A percentile compares a stretch with the other conserved stretches of the same genome.
phyloP scores from a whole-genome alignment of 495 filamentous ascomycete species.

The Saxispiralis lemnorum region DNA sequence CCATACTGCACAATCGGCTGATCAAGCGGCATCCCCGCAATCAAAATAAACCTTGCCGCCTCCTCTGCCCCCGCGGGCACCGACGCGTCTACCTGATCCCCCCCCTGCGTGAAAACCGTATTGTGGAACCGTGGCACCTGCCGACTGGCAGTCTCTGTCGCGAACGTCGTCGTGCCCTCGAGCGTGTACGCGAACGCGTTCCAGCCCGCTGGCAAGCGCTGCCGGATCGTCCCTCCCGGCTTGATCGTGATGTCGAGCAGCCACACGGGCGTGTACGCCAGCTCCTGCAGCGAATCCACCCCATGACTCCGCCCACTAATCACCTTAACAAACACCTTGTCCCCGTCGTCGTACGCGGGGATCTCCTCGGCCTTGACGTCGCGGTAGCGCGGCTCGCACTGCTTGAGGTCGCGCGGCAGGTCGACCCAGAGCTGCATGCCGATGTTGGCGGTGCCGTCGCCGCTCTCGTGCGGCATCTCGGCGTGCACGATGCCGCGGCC shows the following conservation, averaged over 20 bases:
- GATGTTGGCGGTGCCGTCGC: conserved; percentile 59
- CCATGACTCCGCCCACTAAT: conserved; percentile 73
- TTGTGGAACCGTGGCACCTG: conserved; percentile 61
- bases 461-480: conserved; percentile 78
- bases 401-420: conserved; percentile 62
- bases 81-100: conserved; percentile 52
- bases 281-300: conserved; percentile 66
- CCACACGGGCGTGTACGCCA: conserved; percentile 94
- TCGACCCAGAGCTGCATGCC: conserved; percentile 95
- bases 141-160: conserved; percentile 36
- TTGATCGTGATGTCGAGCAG: conserved; percentile 68
- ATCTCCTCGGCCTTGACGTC: conserved; percentile 66
- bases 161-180: conserved; percentile 50
- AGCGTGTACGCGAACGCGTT: conserved; percentile 81
- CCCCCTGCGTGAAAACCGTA: conserved; percentile 69
- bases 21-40: conserved; percentile 73
- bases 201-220: conserved; percentile 64
- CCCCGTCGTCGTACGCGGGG: conserved; percentile 53
- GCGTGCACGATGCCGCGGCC: conserved; percentile 87
- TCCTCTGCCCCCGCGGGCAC: conserved; percentile 51
- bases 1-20: conserved; percentile 94
- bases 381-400: conserved; percentile 78
- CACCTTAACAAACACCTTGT: conserved; percentile 65
- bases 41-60: conserved; percentile 53
- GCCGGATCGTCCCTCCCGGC: conserved; percentile 57